A percentile compares a stretch with the other conserved stretches of the same genome.
Conservation (phyloP, 2,329 filamentous ascomycete genomes). For the Colletotrichum melonis region DNA sequence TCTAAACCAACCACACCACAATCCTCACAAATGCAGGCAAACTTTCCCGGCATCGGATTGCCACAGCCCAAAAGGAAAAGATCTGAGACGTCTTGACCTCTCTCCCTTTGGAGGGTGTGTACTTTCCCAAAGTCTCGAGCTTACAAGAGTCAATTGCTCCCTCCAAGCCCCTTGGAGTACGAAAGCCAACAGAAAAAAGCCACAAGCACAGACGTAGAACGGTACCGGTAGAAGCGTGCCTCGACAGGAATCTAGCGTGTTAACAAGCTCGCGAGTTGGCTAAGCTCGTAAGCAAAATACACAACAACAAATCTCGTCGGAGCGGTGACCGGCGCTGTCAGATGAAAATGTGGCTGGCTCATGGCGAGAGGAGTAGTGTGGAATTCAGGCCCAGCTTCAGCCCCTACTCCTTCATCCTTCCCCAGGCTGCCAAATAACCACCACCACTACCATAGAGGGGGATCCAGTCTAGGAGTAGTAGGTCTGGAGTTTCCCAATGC, state of each 20-base stretch:
- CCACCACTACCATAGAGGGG: background rate
- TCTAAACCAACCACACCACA: background rate
- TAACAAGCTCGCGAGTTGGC: background rate
- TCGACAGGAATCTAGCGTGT: background rate
- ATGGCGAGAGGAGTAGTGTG: background rate
- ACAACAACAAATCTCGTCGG: background rate
- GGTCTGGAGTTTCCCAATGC: constrained; percentile 15
- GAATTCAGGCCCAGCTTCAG: background rate
- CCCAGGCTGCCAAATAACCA: background rate
- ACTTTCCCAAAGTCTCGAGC: background rate
- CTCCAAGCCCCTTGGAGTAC: background rate
- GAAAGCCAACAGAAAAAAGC: background rate
- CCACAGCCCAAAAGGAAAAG: background rate
- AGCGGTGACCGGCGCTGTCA: background rate
- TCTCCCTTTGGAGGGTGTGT: background rate
- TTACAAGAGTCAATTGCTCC: background rate
- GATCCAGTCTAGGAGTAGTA: background rate
- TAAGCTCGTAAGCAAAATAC: background rate
- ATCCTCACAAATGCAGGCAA: background rate
- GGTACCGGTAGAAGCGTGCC: background rate
- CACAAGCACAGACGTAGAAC: background rate
- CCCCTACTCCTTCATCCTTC: background rate
- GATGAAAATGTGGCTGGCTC: background rate
- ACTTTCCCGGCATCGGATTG: background rate
- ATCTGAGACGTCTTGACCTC: background rate